Evolutionary conservation across 352 stramenopile species (phyloP), one percentile per base, ranked within the genome.

Genomic region (Globisporangium radiosum): DNA sequence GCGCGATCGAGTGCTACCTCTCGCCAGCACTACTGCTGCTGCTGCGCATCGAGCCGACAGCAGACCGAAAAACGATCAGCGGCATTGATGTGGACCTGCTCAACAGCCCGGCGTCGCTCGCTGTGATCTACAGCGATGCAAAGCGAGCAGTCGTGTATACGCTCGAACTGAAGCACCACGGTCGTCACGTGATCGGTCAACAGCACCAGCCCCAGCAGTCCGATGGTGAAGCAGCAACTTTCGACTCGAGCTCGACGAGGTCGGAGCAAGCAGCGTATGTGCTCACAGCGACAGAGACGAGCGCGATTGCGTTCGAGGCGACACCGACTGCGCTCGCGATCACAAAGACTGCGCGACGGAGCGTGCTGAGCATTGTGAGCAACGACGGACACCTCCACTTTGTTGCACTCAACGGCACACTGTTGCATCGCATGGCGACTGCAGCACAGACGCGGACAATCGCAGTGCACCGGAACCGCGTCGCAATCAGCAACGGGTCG

Each of bases 321-420:
- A 61, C 4, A 66, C 53, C 58, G 7, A 55, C 38, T 10, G 64
- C 63, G 0, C 47, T 68, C 4, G 40, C 52, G 2, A 58, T 75
- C 38, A 52, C 57, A 4, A 65, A 66, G 9, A 62, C 62, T 0
- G 7, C 60, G 1, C 48, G 67, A 11, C 66, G 69, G 4, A 73
- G 64, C n/a, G 40, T 74, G 4, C 33, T 62, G n/a, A 57, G 19
- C 7, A 53, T 77, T 13, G 62, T 59, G 9, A 59, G 53, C 17
- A 58, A 60, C 0, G 54, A 68, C 33, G 48, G 48, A 0, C 56
- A 54, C 3, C 42, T 81, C 0, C 37, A 42, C 7, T 75, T 87
- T 37, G 62, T 79, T 25, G 60, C 75, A 0, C 36, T 68, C 5
- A 89, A 89, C 51, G 76, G 79, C 13, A 80, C 75, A 5, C 57